Conservation (phyloP, 768 basidiomycete genomes). For the Leccinum fibrillosum region DNA sequence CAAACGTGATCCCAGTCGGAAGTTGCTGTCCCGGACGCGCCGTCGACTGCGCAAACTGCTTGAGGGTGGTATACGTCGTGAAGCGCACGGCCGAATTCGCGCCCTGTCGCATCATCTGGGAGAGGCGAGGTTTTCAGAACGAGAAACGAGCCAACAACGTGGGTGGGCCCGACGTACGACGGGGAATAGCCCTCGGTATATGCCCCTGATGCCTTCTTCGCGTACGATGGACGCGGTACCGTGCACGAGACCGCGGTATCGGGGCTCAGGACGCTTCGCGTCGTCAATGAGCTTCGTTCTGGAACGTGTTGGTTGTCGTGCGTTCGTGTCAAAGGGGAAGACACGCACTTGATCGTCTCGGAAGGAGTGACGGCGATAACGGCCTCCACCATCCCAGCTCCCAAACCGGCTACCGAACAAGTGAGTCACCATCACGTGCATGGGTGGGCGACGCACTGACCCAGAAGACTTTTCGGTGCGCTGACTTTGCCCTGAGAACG, state of each 20-base stretch:
- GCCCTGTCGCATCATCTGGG: slow-evolving; percentile 94
- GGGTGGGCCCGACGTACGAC: too few species aligned
- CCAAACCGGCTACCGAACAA: slow-evolving; percentile 56
- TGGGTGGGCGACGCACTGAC: slow-evolving; percentile 35
- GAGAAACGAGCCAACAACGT: too few species aligned
- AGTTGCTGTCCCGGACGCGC: slow-evolving; percentile 79
- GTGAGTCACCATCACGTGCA: slow-evolving; percentile 11
- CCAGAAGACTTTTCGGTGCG: slow-evolving; percentile 79
- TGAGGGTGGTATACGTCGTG: slow-evolving; percentile 91
- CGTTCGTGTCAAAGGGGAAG: neutral
- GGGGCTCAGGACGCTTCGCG: slow-evolving; percentile 77
- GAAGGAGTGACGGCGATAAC: slow-evolving; percentile 94
- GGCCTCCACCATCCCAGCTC: slow-evolving; percentile 91
- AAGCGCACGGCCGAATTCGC: slow-evolving; percentile 97
- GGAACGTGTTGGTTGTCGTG: neutral
- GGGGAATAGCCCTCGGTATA: slow-evolving; percentile 91
- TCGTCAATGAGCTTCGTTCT: slow-evolving; percentile 99
- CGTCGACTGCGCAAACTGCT: slow-evolving; percentile 87
- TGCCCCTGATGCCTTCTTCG: slow-evolving; percentile 79
- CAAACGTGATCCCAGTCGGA: slow-evolving; percentile 88
- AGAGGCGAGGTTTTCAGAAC: too few species aligned
- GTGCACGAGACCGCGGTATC: slow-evolving; percentile 84
- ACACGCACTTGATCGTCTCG: slow-evolving; percentile 92
- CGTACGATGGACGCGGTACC: slow-evolving; percentile 77
- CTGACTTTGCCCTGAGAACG: slow-evolving; percentile 79